These are phyloP conservation scores for Yamadazyma buinensis DNA, from an alignment of 1,139 yeast genomes.

Conservation along the genomic window DNA sequence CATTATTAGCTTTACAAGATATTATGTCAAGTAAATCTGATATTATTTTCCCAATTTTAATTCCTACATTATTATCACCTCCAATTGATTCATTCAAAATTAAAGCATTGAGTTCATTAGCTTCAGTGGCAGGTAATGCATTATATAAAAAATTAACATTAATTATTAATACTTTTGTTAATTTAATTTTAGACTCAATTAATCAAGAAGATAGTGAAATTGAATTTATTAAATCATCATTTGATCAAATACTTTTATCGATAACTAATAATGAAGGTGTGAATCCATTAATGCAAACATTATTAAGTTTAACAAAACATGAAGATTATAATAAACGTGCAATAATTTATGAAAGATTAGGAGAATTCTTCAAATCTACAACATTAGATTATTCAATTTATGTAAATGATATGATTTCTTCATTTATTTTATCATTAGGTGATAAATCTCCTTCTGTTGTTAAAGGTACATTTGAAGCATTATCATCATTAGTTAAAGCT, in stretches of 20 bases:
- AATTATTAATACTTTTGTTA: constrained; percentile 69
- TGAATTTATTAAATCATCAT: constrained; percentile 47
- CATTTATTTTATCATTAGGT: constrained; percentile 69
- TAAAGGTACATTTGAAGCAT: constrained; percentile 62
- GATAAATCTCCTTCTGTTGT: constrained; percentile 67
- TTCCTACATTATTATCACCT: constrained; percentile 77
- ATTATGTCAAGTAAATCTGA: constrained; percentile 90
- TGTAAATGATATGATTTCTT: constrained; percentile 69
- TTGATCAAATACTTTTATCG: constrained; percentile 67
- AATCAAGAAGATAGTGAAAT: constrained; percentile 34
- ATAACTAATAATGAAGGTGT: constrained; percentile 78
- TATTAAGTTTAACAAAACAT: constrained; percentile 70
- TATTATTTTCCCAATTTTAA: constrained; percentile 86
- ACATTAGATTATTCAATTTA: constrained; percentile 69
- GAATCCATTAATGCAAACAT: constrained; percentile 80
- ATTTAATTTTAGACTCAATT: constrained; percentile 39
- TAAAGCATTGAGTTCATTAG: constrained; percentile 80
- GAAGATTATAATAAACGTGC: constrained; percentile 70
- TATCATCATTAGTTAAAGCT: constrained; percentile 62
- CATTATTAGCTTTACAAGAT: constrained; percentile 85
- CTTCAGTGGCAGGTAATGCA: constrained; percentile 87
- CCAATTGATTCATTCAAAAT: constrained; percentile 88
- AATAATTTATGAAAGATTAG: constrained; percentile 65
- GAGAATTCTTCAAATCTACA: constrained; percentile 64
- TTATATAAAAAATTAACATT: constrained; percentile 67